Evolutionary conservation across 1,284 basidiomycete genomes (phyloP), one percentile per base, ranked within the genome.

Genomic region (Cryptococcus wingfieldii): DNA sequence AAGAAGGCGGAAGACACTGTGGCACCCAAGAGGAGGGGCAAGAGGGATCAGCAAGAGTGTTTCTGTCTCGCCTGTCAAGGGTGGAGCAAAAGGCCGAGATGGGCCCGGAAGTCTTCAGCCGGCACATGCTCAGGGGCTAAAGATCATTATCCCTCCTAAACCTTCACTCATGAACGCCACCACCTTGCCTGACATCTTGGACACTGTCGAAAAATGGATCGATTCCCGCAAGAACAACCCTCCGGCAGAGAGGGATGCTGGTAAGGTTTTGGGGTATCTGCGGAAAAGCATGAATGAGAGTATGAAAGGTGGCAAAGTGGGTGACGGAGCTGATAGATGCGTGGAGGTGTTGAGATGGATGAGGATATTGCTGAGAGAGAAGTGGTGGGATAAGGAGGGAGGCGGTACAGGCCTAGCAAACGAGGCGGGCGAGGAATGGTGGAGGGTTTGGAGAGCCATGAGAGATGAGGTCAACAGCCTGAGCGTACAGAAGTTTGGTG

Each of bases 271-370:
- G 13, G 83, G 81, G 53, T 93, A 84, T 67, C 72, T 93, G 45
- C 77, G 85, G 49, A 82, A 83, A 62, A 84, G 83, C 58, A 80
- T 87, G 45, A 84, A 85, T 62, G 70, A 78, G 54, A 80, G 81
- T 4, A 83, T 88, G 64, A 34, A 34, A 34, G 31, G 31, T 34
- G 27, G 45, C 27, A 46, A 46, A 27, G 45, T 46, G 10, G 45
- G 45, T 8, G 80, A 79, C 14, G 86, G 87, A 0, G 71, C 88
- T 45, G 85, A 87, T 72, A 83, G 82, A 59, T 86, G 84, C 38
- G 72, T 86, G 3, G 81, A 81, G 28, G 82, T 89, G 23, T 78
- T 90, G 78, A 84, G 82, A 67, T 91, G 87, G 84, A 91, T 90
- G 89, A 65, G 61, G 47, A 58, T 61, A 4, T 48, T 77, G 18